These are phyloP conservation scores for Wickerhamomyces bovis DNA, from an alignment of 805 yeast genomes.

Conservation along the genomic window DNA sequence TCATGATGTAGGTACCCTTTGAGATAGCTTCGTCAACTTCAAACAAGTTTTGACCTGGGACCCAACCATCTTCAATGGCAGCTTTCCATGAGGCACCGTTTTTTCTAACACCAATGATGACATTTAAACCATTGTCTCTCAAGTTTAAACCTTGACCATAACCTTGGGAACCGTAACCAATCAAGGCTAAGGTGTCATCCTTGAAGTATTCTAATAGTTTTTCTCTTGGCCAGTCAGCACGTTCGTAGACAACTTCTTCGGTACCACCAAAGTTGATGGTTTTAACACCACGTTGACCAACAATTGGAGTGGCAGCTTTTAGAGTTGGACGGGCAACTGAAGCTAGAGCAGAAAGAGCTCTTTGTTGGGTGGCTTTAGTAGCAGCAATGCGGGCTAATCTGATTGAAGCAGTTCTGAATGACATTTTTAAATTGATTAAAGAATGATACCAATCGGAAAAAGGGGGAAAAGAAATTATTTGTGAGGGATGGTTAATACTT, in stretches of 20 bases:
- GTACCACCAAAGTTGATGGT: constrained; percentile 96
- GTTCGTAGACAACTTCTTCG: constrained; percentile 97
- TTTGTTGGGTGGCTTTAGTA: constrained; percentile 36
- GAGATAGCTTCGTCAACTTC: constrained; percentile 89
- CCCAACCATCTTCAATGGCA: constrained; percentile 99
- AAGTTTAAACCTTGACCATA: constrained; percentile 99
- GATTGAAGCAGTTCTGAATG: constrained; percentile 41
- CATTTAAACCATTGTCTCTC: constrained; percentile 98
- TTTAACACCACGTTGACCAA: constrained; percentile 85
- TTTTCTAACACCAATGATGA: constrained; percentile 96
- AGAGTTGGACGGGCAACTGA: constrained; percentile 57
- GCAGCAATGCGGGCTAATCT: constrained; percentile 45
- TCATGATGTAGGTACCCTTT: constrained; percentile 93
- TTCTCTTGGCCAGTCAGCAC: constrained; percentile 99
- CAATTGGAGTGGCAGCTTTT: constrained; percentile 42
- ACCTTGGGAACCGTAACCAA: constrained; percentile 99
- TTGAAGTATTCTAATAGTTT: constrained; percentile 94
- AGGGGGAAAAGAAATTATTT: neutral
- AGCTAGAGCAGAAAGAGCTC: constrained; percentile 54
- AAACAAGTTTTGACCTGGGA: constrained; percentile 97
- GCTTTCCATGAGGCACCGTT: constrained; percentile 99
- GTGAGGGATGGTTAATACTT: neutral
- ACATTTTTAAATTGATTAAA: constrained; percentile 20
- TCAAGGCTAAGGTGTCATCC: constrained; percentile 93
- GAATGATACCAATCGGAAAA: neutral